Percentiles rank a stretch among this genome's conserved stretches.
Evolutionary conservation across 345 rosid genomes (phyloP).

Genomic region (Raphanus sativus): DNA sequence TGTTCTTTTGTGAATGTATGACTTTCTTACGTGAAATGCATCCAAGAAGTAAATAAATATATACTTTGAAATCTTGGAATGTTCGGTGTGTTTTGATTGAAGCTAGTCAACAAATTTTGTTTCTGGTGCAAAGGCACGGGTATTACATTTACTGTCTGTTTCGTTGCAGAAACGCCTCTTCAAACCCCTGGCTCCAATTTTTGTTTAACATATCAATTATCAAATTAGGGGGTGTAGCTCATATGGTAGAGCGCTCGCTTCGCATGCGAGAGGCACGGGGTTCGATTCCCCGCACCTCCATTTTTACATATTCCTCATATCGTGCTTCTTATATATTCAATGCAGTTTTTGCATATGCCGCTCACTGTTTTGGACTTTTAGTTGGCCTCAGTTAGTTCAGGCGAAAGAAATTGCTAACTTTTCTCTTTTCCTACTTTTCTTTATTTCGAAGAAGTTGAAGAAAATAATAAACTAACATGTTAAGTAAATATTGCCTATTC

Average conservation of each 20-base stretch:
- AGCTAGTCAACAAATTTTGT: background rate
- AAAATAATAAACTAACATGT: background rate
- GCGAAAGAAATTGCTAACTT: conserved; percentile 19
- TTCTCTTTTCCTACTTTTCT: conserved; percentile 7
- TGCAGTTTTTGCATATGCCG: background rate
- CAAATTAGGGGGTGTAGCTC: conserved; percentile 33
- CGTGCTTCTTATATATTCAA: too few relatives aligned
- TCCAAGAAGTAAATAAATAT: background rate
- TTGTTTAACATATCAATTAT: background rate
- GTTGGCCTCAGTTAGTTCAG: conserved; percentile 20
- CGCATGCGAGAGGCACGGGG: conserved; percentile 99
- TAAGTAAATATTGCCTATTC: background rate
- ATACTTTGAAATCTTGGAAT: background rate
- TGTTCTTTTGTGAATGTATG: conserved; percentile 21
- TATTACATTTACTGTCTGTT: background rate
- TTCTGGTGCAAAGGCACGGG: background rate
- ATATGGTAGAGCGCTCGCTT: conserved; percentile 91
- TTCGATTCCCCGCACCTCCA: conserved; percentile 98
- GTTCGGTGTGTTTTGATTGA: background rate
- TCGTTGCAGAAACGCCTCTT: background rate
- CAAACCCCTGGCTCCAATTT: background rate
- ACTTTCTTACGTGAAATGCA: background rate
- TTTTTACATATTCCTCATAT: background rate
- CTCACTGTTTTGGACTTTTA: background rate
- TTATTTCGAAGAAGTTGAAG: conserved; percentile 10